Evolutionary conservation across 2,329 filamentous ascomycete species (phyloP).

Genomic region (Stachybotrys elegans): DNA sequence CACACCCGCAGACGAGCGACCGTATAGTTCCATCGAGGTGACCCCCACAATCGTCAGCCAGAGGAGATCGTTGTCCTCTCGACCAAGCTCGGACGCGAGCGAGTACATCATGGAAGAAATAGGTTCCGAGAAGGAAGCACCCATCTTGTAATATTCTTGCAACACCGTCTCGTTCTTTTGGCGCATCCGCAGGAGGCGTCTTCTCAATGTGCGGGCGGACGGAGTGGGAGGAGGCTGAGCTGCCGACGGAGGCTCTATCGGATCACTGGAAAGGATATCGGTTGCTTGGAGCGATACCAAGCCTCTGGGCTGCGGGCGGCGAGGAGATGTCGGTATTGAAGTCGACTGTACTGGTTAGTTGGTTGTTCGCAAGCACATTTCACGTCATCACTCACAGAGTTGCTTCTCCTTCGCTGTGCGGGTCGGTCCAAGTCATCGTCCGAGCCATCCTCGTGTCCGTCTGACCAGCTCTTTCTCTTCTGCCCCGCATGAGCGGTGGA

Average conservation of each 20-base stretch:
- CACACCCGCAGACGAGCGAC: slow-evolving; percentile 75
- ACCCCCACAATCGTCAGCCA: slow-evolving; percentile 95
- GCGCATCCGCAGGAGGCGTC: slow-evolving; percentile 68
- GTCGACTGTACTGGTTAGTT: slow-evolving; percentile 50
- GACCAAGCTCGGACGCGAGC: slow-evolving; percentile 86
- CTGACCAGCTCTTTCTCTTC: slow-evolving; percentile 78
- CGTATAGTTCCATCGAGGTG: slow-evolving; percentile 88
- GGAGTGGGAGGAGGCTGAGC: slow-evolving; percentile 56
- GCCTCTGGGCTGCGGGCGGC: slow-evolving; percentile 54
- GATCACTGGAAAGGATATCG: slow-evolving; percentile 42
- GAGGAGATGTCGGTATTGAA: slow-evolving; percentile 61
- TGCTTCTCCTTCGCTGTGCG: slow-evolving; percentile 76
- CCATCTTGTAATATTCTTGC: slow-evolving; percentile 77
- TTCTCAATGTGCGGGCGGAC: slow-evolving; percentile 67
- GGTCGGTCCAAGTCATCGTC: slow-evolving; percentile 73
- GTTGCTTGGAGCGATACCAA: slow-evolving; percentile 50
- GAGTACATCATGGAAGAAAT: slow-evolving; percentile 94
- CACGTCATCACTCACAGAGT: slow-evolving; percentile 54
- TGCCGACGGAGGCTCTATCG: slow-evolving; percentile 50
- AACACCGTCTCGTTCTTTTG: slow-evolving; percentile 72
- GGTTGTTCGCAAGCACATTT: not conserved
- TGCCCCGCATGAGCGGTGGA: slow-evolving; percentile 39
- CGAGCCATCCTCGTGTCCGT: slow-evolving; percentile 62
- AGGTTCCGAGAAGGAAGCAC: slow-evolving; percentile 89
- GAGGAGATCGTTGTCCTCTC: slow-evolving; percentile 92